phyloP scores from a whole-genome alignment of 2,329 filamentous ascomycete species.

The Colletotrichum sp. region DNA sequence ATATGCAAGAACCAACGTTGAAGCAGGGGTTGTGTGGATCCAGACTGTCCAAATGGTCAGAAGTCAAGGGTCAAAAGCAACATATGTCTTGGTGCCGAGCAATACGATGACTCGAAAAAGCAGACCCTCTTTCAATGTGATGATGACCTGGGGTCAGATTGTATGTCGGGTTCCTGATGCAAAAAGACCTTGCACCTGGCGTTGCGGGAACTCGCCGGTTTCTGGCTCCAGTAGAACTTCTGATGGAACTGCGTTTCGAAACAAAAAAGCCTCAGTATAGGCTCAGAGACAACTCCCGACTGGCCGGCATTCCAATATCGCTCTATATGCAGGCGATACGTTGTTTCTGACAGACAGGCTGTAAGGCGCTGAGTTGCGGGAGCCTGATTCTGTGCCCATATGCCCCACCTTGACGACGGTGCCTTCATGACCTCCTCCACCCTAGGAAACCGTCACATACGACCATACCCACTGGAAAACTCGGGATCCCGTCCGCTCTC shows the following conservation, averaged over 20 bases:
- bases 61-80: not conserved
- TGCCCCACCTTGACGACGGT: not conserved
- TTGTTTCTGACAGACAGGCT: not conserved
- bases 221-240: not conserved
- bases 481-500: not conserved
- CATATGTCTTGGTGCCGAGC: not conserved
- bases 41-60: not conserved
- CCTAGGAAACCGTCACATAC: accelerated
- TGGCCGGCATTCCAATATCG: accelerated
- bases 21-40: not conserved
- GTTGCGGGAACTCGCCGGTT: not conserved
- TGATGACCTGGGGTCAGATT: not conserved
- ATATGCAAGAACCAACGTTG: not conserved
- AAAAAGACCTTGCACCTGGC: not conserved
- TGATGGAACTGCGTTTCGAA: not conserved
- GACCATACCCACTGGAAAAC: not conserved
- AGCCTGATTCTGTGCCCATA: not conserved
- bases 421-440: not conserved
- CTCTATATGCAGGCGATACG: not conserved
- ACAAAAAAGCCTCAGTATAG: not conserved
- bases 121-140: not conserved
- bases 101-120: not conserved
- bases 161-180: not conserved
- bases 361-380: not conserved
- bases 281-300: not conserved